Base-by-base conservation (phyloP, 176 grass and related monocot species). In the Areca catechu region DNA sequence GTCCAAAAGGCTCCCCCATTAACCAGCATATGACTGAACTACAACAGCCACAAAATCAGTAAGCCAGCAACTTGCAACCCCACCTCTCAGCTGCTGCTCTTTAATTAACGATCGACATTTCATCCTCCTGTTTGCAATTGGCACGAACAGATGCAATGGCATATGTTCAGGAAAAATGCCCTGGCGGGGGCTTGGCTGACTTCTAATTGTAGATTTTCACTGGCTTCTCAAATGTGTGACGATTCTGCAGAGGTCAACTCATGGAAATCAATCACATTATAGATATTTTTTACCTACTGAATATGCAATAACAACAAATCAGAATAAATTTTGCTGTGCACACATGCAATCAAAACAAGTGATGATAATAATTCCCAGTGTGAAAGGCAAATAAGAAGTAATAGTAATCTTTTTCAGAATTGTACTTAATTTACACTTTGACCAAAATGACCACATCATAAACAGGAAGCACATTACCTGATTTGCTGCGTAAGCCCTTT, bases 161-260 rank as follows among this genome's bases (percentile, higher is more conserved):
- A 30, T n/a, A 43, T 37, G 30, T 37, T 6, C 25, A 55, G 19
- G 61, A 48, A 10, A 30, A 54, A 61, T 54, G 64, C 20, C 28
- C 51, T 47, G 18, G 22, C 48, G 53, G 59, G 43, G 5, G 51
- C 17, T 16, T 53, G 5, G 22, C 56, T 17, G 24, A 23, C 21
- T 58, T 55, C 80, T 87, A 97, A 71, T 97, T 97, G 69, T 96
- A 96, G 62, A 96, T 96, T 76, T 86, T 96, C 77, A 95, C 90
- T 64, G 92, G 72, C 79, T 89, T 91, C 74, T 97, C 92, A 54
- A 91, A 88, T 18, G 86, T 82, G 82, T 91, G 86, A 43, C 86
- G 80, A 72, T 85, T 97, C 92, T 97, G 83, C 86, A 85, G 1
- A 15, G 3, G 17, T 19, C 5, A 27, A 22, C 0, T 22, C 14